phyloP scores from a whole-genome alignment of 1,284 basidiomycete genomes.

The Melampsora occidentalis region DNA sequence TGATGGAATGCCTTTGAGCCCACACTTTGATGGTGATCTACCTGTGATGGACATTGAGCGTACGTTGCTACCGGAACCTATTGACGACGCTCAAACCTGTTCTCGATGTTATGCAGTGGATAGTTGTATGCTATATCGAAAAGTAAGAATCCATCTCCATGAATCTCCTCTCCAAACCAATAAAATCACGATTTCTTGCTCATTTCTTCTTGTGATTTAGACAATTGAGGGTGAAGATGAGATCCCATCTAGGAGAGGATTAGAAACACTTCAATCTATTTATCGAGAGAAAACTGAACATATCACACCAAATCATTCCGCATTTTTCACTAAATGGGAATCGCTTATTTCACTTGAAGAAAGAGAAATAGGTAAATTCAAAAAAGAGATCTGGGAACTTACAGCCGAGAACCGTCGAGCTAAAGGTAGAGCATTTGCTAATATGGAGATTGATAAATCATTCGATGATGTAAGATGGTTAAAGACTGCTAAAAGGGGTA shows the following conservation, averaged over 20 bases:
- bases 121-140: conserved; percentile 89
- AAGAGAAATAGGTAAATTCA: conserved; percentile 73
- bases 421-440: conserved; percentile 61
- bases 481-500: conserved; percentile 56
- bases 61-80: conserved; percentile 71
- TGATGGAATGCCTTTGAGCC: conserved; percentile 3
- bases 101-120: conserved; percentile 77
- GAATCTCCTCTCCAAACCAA: neutral
- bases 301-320: conserved; percentile 65
- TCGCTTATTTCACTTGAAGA: conserved; percentile 81
- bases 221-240: conserved; percentile 36
- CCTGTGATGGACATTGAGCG: neutral
- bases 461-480: conserved; percentile 50
- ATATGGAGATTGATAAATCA: conserved; percentile 66
- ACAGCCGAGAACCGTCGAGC: conserved; percentile 70
- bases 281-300: conserved; percentile 78
- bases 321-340: conserved; percentile 91
- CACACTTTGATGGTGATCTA: neutral
- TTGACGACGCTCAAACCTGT: conserved; percentile 77
- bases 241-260: conserved; percentile 43
- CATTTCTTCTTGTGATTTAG: neutral
- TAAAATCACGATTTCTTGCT: neutral
- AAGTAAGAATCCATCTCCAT: conserved; percentile 58
- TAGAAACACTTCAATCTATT: conserved; percentile 67
- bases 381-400: conserved; percentile 92